A percentile compares a stretch with the other conserved stretches of the same genome.
phyloP scores from a whole-genome alignment of 768 basidiomycete species.

The Infundibulicybe gibba region DNA sequence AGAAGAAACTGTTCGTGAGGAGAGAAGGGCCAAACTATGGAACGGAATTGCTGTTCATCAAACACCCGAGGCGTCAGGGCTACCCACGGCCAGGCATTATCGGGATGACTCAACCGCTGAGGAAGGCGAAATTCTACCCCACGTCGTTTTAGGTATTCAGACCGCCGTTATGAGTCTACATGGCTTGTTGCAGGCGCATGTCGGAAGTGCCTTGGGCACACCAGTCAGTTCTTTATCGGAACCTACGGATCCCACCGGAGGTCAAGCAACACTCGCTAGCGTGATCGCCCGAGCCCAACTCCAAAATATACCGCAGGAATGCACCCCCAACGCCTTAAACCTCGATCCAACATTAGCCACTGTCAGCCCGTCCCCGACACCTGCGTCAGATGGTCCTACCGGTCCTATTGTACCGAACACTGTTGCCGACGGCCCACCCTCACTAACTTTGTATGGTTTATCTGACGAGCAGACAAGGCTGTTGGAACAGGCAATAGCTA shows the following conservation, averaged over 20 bases:
- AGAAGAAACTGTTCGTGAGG: slow-evolving; percentile 48
- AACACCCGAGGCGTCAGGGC: slow-evolving; percentile 19
- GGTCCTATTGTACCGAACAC: neutral
- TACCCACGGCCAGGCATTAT: slow-evolving; percentile 13
- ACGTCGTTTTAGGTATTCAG: slow-evolving; percentile 47
- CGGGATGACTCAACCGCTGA: slow-evolving; percentile 35
- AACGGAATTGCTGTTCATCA: slow-evolving; percentile 50
- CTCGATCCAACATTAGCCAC: neutral
- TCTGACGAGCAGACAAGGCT: slow-evolving; percentile 70
- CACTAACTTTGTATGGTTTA: slow-evolving; percentile 65
- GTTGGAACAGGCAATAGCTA: slow-evolving; percentile 71
- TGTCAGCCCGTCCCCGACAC: neutral
- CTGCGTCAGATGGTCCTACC: neutral
- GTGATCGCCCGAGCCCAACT: slow-evolving; percentile 70
- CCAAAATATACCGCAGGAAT: slow-evolving; percentile 29
- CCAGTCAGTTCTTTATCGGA: slow-evolving; percentile 23
- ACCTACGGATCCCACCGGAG: slow-evolving; percentile 42
- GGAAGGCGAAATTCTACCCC: slow-evolving; percentile 58
- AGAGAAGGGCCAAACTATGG: slow-evolving; percentile 63
- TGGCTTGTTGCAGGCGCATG: slow-evolving; percentile 51
- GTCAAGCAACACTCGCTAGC: slow-evolving; percentile 68
- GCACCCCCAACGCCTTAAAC: neutral
- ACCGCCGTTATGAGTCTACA: slow-evolving; percentile 52
- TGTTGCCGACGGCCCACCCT: slow-evolving; percentile 21
- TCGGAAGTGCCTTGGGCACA: slow-evolving; percentile 51